Evolutionary conservation across 2,329 filamentous ascomycete species (phyloP), one percentile per base, ranked within the genome.

Genomic region (Capronia epimyces): DNA sequence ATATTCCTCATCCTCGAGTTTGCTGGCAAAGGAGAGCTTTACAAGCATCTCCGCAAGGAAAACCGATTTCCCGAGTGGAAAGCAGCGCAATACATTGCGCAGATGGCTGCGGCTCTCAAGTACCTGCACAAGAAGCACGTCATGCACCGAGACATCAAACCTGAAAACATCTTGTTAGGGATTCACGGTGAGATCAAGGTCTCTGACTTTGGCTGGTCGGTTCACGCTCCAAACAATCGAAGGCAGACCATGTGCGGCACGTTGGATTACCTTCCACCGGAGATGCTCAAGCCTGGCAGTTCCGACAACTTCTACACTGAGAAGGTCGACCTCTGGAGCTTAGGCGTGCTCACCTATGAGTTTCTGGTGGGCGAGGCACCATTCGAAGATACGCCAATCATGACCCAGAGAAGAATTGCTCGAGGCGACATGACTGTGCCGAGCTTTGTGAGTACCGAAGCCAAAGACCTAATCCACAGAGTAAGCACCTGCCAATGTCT

Each of bases 111-210:
- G 39, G 89, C 89, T 0, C 74, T 95, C 62, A 84, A 84, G 61
- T 97, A 96, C 66, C 79, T 96, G 40, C 90, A 96, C 75, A 89
- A 89, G 68, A 97, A 97, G 75, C 89, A 96, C 68, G 87, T 97
- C 61, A 97, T 97, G 74, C 91, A 97, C 71, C 81, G 90, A 52
- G 90, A 97, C 64, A 97, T 97, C 73, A 97, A 97, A 75, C 90
- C 90, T 2, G 90, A 97, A 71, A 97, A 97, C 65, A 97, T 97
- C 58, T 79, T 97, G 18, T 85, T 97, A 24, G 91, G 91, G 12
- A 89, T 97, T 53, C 91, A 97, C 66, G 93, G 90, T 60, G 93
- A 98, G 75, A 90, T 98, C 73, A 98, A 98, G 71, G 90, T 98
- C 65, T 94, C 89, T 3, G 93, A 98, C 69, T 98, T 97, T 65